Base-by-base conservation (phyloP, 2,329 filamentous ascomycete species). In the Massarina eburnea region DNA sequence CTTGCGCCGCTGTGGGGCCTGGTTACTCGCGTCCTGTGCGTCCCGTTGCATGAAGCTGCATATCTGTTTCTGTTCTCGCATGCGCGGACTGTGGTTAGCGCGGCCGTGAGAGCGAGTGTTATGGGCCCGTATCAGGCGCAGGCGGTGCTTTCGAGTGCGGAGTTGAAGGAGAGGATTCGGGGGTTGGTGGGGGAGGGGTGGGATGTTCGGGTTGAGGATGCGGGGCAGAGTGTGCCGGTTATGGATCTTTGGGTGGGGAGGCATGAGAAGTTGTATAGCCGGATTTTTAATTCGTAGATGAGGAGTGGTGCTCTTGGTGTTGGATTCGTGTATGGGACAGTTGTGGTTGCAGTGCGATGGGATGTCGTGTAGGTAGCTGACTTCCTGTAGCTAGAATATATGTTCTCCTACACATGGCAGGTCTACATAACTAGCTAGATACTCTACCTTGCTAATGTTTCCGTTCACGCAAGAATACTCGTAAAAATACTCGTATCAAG, bases 241-340 rank as follows among this genome's bases (percentile, higher is more conserved):
- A 84, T 92, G 80, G 89, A 94, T 73, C 67, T 94, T 24, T 94
- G 89, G 88, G 78, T 91, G 61, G 89, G 89, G 3, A 79, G 89
- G 63, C 89, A 94, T 68, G 89, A 94, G 76, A 74, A 89, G 64
- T 68, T 94, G 53, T 94, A 94, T 68, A 91, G 88, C 47, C 82
- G 89, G 58, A 92, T 94, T 43, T 94, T 94, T 64, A 94, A 94
- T 71, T 91, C 88, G 58, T 92, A 62, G 29, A n/a, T 19, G 8
- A 3, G 17, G 10, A 26, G 24, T 18, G 6, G 30, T n/a, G 7
- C n/a, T 33, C 7, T 26, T 26, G 24, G 24, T 34, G 26, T 14
- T 21, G 18, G 14, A 20, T 32, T 4, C 17, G 4, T 5, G 15
- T 5, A 24, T 27, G 24, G 24, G 24, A 10, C 24, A 26, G 6